Evolutionary conservation across 116 monocot genomes (phyloP).

Genomic region (Iris pallida): DNA sequence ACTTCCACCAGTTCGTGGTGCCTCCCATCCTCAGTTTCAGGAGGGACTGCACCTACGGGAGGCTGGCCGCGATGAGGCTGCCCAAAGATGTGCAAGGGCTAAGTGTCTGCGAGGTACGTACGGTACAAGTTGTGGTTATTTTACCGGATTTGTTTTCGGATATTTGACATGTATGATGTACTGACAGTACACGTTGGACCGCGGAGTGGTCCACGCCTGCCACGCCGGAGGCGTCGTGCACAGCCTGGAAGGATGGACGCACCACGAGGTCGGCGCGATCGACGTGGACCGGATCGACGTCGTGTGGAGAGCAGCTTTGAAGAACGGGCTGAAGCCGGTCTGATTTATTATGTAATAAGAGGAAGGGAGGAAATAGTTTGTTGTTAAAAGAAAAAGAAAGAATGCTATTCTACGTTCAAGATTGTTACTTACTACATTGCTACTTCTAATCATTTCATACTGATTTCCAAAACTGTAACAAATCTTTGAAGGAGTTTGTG

Average conservation of each 20-base stretch:
- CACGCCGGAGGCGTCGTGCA: slow-evolving; percentile 93
- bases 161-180: too few species aligned
- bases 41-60: slow-evolving; percentile 91
- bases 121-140: too few species aligned
- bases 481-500: too few species aligned
- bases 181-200: slow-evolving; percentile 77
- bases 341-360: slow-evolving; percentile 2
- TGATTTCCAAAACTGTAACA: too few species aligned
- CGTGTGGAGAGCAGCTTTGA: slow-evolving; percentile 77
- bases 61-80: slow-evolving; percentile 81
- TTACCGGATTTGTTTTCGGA: too few species aligned
- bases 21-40: slow-evolving; percentile 78
- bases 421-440: too few species aligned
- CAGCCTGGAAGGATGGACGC: slow-evolving; percentile 79
- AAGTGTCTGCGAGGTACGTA: slow-evolving; percentile 91
- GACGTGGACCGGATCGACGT: slow-evolving; percentile 87
- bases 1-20: slow-evolving; percentile 97
- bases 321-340: slow-evolving; percentile 67
- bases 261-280: slow-evolving; percentile 91
- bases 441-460: too few species aligned
- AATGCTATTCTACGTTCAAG: too few species aligned
- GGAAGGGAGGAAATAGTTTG: too few species aligned
- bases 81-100: slow-evolving; percentile 80
- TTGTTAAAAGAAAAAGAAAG: too few species aligned
- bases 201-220: slow-evolving; percentile 87